Evolutionary conservation across 108 stramenopile genomes (phyloP).

Genomic region (Mayamaea pseudoterrestris): DNA sequence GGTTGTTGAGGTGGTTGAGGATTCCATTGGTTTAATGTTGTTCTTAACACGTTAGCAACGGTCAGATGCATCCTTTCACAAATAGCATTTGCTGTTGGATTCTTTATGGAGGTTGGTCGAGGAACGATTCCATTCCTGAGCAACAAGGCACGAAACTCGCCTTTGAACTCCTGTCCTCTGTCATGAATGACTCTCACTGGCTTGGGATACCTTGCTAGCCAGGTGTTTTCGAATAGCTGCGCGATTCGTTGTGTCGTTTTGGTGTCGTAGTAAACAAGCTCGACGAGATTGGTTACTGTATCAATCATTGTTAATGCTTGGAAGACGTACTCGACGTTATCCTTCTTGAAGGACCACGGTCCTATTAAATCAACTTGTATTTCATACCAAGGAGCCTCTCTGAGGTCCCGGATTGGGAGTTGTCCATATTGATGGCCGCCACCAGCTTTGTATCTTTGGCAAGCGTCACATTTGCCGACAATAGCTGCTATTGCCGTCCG

Average conservation of each 20-base stretch:
- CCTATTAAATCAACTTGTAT: conserved; percentile 26
- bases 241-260: conserved; percentile 14
- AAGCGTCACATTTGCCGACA: conserved; percentile 4
- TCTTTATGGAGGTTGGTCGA: conserved; percentile 21
- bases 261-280: conserved; percentile 8
- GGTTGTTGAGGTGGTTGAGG: conserved; percentile 9
- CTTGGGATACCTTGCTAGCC: conserved; percentile 29
- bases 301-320: conserved; percentile 19
- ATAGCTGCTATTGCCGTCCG: neutral
- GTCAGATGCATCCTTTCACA: conserved; percentile 32
- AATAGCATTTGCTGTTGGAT: conserved; percentile 28
- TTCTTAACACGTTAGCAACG: conserved; percentile 15
- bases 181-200: conserved; percentile 17
- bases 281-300: conserved; percentile 10
- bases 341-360: conserved; percentile 18
- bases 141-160: conserved; percentile 22
- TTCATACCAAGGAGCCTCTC: conserved; percentile 14
- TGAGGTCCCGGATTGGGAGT: conserved; percentile 4
- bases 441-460: conserved; percentile 11
- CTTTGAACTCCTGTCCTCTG: conserved; percentile 28
- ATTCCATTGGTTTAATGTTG: too few relatives aligned
- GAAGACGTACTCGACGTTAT: conserved; percentile 8
- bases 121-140: conserved; percentile 11
- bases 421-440: conserved; percentile 14
- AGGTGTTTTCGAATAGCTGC: conserved; percentile 20